Evolutionary conservation across 345 rosid genomes (phyloP).

Genomic region (Salix brachista): DNA sequence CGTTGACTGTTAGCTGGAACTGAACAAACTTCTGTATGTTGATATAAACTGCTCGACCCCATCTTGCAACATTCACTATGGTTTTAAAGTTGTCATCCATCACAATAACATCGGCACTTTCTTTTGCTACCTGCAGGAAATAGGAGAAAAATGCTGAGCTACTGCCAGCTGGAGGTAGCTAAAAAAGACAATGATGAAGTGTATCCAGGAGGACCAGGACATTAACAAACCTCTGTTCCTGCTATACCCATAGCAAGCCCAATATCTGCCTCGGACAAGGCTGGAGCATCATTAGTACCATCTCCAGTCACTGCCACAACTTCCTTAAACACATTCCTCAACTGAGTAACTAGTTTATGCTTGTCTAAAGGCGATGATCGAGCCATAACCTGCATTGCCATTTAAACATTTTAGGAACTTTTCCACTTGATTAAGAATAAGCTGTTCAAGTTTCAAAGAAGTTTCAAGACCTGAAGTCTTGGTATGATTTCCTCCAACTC

Average conservation of each 20-base stretch:
- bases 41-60: slow-evolving; percentile 81
- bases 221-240: slow-evolving; percentile 28
- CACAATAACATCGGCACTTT: slow-evolving; percentile 76
- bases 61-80: slow-evolving; percentile 65
- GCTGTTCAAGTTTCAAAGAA: neutral
- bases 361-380: slow-evolving; percentile 30
- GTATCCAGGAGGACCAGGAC: neutral
- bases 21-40: slow-evolving; percentile 84
- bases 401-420: neutral
- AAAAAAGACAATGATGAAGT: neutral
- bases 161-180: neutral
- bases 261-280: slow-evolving; percentile 33
- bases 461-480: slow-evolving; percentile 38
- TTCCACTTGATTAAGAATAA: neutral
- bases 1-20: slow-evolving; percentile 75
- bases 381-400: slow-evolving; percentile 29
- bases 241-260: slow-evolving; percentile 37
- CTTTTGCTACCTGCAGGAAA: slow-evolving; percentile 63
- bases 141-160: neutral
- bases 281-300: slow-evolving; percentile 35
- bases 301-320: slow-evolving; percentile 35
- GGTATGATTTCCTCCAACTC: slow-evolving; percentile 57
- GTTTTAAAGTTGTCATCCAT: slow-evolving; percentile 79
- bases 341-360: slow-evolving; percentile 29
- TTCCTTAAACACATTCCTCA: slow-evolving; percentile 22